Base-by-base conservation (phyloP, 1,139 yeast genomes). In the Kodamaea ohmeri region DNA sequence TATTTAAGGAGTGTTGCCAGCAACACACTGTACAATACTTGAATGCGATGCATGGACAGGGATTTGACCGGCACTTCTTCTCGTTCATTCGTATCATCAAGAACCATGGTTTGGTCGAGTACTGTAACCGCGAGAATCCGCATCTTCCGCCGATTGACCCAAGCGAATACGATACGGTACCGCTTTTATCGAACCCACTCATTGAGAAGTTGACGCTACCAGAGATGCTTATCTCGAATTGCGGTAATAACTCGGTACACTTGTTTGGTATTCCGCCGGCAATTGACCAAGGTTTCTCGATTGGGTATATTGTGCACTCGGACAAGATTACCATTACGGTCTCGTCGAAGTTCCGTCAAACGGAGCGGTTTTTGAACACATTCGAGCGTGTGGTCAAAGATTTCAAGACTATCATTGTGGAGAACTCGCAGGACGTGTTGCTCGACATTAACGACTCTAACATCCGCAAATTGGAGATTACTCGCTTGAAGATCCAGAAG, bases 241-340 rank as follows among this genome's bases (percentile, higher is more conserved):
- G 94, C 63, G 94, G 94, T 14, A 84, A 83, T 52, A 84, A 88
- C 9, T 88, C 92, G 0, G 70, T 84, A 46, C 74, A 76, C 34
- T 63, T 80, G 13, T 84, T 84, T 64, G 92, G 92, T 6, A 75
- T 84, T 20, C 82, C 90, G 0, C 94, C 92, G 1, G 86, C 88
- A 0, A 68, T 73, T 17, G 79, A 84, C 36, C 80, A 80, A 47
- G 94, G 94, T 0, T 83, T 80, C 56, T 92, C 90, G 11, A 71
- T 83, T 32, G 92, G 90, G 0, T 84, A 84, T 52, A 81, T 83
- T 32, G 74, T 83, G 40, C 86, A 83, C 54, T 74, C 73, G 42
- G 88, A 82, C 48, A 64, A 63, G 35, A 65, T 70, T 4, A 71
- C 72, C 15, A 71, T 84, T 18, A 79, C 87, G n/a, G 65, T 83